A percentile compares a stretch with the other conserved stretches of the same genome.
These are phyloP conservation scores for Colletotrichum musicola DNA, from an alignment of 2,329 filamentous ascomycete species.

Conservation along the genomic window DNA sequence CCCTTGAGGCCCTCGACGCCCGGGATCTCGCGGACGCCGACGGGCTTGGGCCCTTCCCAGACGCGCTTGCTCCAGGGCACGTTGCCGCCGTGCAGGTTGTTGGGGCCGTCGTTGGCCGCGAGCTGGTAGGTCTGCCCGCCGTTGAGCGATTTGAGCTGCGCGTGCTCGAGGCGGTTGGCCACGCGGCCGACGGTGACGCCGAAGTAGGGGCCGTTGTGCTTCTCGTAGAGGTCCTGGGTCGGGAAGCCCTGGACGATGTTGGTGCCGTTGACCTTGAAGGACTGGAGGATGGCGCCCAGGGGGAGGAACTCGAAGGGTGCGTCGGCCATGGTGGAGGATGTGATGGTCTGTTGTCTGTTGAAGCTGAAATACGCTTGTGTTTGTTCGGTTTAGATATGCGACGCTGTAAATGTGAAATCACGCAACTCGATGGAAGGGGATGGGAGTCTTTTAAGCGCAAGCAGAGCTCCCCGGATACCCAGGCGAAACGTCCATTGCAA, in stretches of 20 bases:
- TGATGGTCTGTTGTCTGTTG: neutral
- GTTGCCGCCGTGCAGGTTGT: slow-evolving; percentile 79
- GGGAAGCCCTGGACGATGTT: slow-evolving; percentile 94
- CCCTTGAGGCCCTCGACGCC: slow-evolving; percentile 66
- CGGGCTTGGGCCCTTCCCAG: slow-evolving; percentile 78
- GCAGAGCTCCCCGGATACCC: slow-evolving; percentile 5
- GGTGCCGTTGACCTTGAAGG: slow-evolving; percentile 79
- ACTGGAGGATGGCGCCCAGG: slow-evolving; percentile 83
- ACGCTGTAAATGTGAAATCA: slow-evolving; percentile 13
- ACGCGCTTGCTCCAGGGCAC: slow-evolving; percentile 85
- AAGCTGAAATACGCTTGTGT: too few relatives aligned
- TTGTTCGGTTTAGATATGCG: neutral
- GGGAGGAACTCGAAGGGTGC: slow-evolving; percentile 76
- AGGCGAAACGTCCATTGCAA: slow-evolving; percentile 14
- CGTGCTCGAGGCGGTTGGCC: slow-evolving; percentile 84
- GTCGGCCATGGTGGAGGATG: slow-evolving; percentile 54
- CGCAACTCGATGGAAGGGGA: slow-evolving; percentile 3
- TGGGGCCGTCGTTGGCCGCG: slow-evolving; percentile 80
- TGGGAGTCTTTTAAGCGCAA: slow-evolving; percentile 16
- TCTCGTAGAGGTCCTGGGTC: slow-evolving; percentile 78
- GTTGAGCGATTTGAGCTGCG: slow-evolving; percentile 80
- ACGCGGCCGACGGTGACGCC: slow-evolving; percentile 92
- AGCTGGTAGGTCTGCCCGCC: slow-evolving; percentile 74
- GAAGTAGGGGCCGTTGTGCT: slow-evolving; percentile 84
- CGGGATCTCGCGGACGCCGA: slow-evolving; percentile 64